Evolutionary conservation across 345 rosid species (phyloP).

Genomic region (Salix exigua): DNA sequence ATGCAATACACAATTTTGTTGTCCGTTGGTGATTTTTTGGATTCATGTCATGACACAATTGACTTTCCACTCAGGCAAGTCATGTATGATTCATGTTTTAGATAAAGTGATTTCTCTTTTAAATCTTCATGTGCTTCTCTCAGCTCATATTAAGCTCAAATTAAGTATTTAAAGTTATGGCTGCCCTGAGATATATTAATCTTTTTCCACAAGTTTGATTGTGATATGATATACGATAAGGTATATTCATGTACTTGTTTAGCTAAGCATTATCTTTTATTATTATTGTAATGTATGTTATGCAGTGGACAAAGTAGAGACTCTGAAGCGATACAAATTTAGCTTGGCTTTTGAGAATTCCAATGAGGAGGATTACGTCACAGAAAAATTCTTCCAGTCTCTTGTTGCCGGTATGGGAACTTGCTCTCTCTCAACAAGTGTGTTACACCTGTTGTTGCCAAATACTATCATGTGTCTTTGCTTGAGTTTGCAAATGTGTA

Average conservation of each 20-base stretch:
- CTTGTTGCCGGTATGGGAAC: conserved; percentile 72
- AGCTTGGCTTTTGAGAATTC: conserved; percentile 98
- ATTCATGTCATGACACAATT: background rate
- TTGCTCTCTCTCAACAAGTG: background rate
- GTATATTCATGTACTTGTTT: background rate
- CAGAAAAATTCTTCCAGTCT: conserved; percentile 92
- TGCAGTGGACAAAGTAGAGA: conserved; percentile 83
- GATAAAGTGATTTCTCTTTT: background rate
- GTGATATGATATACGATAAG: background rate
- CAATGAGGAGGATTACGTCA: conserved; percentile 96
- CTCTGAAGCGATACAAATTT: conserved; percentile 81
- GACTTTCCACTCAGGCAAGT: background rate
- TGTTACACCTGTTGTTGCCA: background rate
- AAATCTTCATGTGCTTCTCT: background rate
- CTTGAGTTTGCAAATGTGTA: background rate
- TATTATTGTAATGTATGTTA: conserved; percentile 1
- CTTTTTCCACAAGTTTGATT: background rate
- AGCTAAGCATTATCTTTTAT: background rate
- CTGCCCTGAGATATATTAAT: background rate
- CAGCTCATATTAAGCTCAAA: background rate
- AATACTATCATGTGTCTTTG: background rate
- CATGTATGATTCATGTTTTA: background rate
- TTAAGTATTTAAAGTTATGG: background rate
- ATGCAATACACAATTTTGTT: background rate
- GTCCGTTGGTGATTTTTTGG: background rate